Evolutionary conservation across 257 asterid species (phyloP), one percentile per base, ranked within the genome.

Genomic region (Gentiana macrophylla): DNA sequence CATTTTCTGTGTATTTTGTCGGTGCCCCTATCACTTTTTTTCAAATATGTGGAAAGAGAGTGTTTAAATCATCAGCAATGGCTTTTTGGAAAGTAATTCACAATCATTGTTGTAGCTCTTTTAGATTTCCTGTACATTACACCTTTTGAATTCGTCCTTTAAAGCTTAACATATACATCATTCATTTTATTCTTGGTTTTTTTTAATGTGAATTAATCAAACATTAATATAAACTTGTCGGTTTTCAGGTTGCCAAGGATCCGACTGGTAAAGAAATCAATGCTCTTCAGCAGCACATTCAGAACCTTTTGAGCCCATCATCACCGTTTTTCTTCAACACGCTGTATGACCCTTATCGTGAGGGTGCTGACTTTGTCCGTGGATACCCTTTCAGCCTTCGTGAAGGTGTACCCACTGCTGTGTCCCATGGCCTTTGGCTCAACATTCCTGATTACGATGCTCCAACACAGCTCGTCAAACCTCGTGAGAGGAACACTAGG

Each of bases 271-370:
- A 75, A 56, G 74, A 75, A 2, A 75, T 75, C 36, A 70, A 75
- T 57, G 62, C 73, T 6, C 44, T 61, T 36, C 37, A 63, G 2
- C 71, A 70, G 46, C 80, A 74, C 66, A 62, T 74, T 3, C 63
- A 55, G 46, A 74, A 74, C 50, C 57, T 74, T 60, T 62, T 69
- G 10, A 48, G 70, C 12, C 77, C 80, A 32, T 67, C 77, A 36
- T 71, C 80, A 1, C 80, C 80, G n/a, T 71, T 60, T 57, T 75
- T 61, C 65, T 75, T 75, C 77, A 75, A 75, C 68, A 75, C 80
- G 8, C 65, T 75, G 49, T 71, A 75, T 41, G 80, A 75, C 46
- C 77, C 80, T 0, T 75, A 59, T 62, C 50, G 69, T n/a, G 72
- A 67, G 52, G 80, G 80, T 24, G 72, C 77, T 56, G 77, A 75